phyloP scores from a whole-genome alignment of 805 yeast genomes.

The Deakozyma indianensis region DNA sequence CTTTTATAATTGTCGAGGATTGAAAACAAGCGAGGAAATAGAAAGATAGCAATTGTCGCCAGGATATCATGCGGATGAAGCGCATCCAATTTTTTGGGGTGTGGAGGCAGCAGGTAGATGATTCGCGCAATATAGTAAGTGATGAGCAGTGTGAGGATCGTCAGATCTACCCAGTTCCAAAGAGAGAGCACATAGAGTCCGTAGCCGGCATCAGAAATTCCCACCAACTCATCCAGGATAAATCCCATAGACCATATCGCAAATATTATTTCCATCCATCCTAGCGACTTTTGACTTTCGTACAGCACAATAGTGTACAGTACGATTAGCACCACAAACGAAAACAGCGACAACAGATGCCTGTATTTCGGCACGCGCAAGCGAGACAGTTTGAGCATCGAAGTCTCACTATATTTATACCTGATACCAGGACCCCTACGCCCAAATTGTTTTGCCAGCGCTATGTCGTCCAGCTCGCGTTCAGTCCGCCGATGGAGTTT shows the following conservation, averaged over 20 bases:
- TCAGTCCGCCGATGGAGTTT: constrained; percentile 19
- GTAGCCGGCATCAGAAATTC: constrained; percentile 30
- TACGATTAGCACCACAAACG: constrained; percentile 18
- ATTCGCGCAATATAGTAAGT: constrained; percentile 11
- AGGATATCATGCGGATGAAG: constrained; percentile 17
- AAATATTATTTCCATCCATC: constrained; percentile 24
- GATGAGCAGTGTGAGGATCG: constrained; percentile 27
- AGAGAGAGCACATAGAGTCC: constrained; percentile 32
- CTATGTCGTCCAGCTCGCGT: constrained; percentile 14
- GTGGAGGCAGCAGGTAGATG: constrained; percentile 5
- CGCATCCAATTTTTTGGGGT: constrained; percentile 2
- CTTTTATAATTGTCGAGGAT: constrained; percentile 37
- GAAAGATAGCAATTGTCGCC: constrained; percentile 29
- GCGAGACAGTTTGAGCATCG: constrained; percentile 23
- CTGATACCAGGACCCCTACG: constrained; percentile 21
- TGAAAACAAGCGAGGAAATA: constrained; percentile 36
- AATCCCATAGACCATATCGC: constrained; percentile 33
- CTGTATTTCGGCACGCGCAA: constrained; percentile 26
- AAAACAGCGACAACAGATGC: constrained; percentile 17
- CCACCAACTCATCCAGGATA: constrained; percentile 32
- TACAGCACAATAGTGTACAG: constrained; percentile 18
- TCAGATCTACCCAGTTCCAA: constrained; percentile 37
- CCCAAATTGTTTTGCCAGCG: constrained; percentile 15
- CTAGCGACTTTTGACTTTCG: constrained; percentile 8
- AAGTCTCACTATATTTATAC: constrained; percentile 21